Evolutionary conservation across 2,329 filamentous ascomycete species (phyloP).

Genomic region (Didymella segeticola): DNA sequence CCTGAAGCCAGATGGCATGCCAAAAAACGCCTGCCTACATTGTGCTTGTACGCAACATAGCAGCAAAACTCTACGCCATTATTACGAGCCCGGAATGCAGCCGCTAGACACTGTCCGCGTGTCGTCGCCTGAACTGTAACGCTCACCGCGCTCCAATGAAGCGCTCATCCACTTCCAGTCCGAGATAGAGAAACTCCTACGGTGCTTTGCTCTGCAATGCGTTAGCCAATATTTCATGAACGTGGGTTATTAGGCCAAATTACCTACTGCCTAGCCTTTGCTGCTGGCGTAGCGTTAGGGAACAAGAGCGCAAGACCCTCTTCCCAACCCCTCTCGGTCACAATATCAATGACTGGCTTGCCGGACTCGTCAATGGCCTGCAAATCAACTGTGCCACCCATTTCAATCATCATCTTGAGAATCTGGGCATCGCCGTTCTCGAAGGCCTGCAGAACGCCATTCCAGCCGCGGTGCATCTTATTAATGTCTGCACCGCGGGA

Average conservation of each 20-base stretch:
- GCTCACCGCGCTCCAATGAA: constrained; percentile 12
- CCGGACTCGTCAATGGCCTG: constrained; percentile 40
- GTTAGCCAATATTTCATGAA: not conserved
- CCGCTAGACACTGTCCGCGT: constrained; percentile 19
- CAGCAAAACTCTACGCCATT: not conserved
- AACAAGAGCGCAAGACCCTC: constrained; percentile 44
- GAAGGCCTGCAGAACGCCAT: constrained; percentile 44
- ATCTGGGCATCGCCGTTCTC: constrained; percentile 46
- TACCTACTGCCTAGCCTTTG: constrained; percentile 36
- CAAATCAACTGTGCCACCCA: constrained; percentile 42
- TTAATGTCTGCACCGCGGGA: constrained; percentile 71
- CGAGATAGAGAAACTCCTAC: constrained; percentile 25
- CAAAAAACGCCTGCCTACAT: constrained; percentile 11
- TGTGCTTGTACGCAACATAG: constrained; percentile 7
- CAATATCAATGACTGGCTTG: constrained; percentile 41
- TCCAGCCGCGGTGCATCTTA: constrained; percentile 53
- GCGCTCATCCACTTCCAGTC: constrained; percentile 29
- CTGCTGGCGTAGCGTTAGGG: constrained; percentile 28
- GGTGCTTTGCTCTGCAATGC: constrained; percentile 6
- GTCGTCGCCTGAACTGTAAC: constrained; percentile 9
- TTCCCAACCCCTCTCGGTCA: constrained; percentile 47
- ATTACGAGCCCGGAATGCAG: constrained; percentile 7
- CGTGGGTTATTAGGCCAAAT: constrained; percentile 13
- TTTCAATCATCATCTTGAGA: constrained; percentile 43
- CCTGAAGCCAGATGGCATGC: constrained; percentile 5